Evolutionary conservation across 2,329 filamentous ascomycete genomes (phyloP).

Genomic region (Thelonectria discophora): DNA sequence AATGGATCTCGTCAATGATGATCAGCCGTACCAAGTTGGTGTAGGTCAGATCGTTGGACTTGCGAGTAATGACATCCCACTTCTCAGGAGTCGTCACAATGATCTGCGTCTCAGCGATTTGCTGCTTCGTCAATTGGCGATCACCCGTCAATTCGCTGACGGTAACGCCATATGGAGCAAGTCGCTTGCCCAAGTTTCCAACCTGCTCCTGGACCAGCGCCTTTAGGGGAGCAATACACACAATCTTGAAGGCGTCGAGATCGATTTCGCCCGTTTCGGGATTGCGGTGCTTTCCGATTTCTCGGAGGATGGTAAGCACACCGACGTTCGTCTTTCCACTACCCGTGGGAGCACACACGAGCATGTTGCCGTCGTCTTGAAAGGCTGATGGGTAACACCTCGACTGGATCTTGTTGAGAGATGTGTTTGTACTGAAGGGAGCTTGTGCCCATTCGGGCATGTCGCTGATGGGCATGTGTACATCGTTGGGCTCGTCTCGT

Average conservation of each 20-base stretch:
- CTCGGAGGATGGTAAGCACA: conserved; percentile 94
- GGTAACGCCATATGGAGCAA: conserved; percentile 89
- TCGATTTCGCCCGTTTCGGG: conserved; percentile 91
- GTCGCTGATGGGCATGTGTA: conserved; percentile 83
- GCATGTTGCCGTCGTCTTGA: conserved; percentile 94
- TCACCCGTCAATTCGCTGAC: conserved; percentile 98
- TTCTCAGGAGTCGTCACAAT: conserved; percentile 99
- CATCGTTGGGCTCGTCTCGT: conserved; percentile 80
- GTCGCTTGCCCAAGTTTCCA: conserved; percentile 91
- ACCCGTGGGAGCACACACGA: conserved; percentile 95
- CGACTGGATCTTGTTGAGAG: conserved; percentile 94
- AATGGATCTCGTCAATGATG: conserved; percentile 97
- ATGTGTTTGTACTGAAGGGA: conserved; percentile 86
- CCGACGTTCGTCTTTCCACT: conserved; percentile 99
- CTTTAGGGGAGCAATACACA: conserved; percentile 96
- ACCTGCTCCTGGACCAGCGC: conserved; percentile 97
- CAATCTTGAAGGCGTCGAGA: conserved; percentile 96
- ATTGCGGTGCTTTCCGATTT: conserved; percentile 95
- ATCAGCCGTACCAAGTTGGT: conserved; percentile 96
- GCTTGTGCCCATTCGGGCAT: conserved; percentile 91
- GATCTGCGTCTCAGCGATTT: conserved; percentile 96
- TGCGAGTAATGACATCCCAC: conserved; percentile 98
- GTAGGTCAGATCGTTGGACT: conserved; percentile 95
- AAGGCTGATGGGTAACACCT: conserved; percentile 93
- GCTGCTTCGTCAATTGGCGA: conserved; percentile 96